phyloP scores from a whole-genome alignment of 2,329 filamentous ascomycete species.

The Aspergillus sp. region DNA sequence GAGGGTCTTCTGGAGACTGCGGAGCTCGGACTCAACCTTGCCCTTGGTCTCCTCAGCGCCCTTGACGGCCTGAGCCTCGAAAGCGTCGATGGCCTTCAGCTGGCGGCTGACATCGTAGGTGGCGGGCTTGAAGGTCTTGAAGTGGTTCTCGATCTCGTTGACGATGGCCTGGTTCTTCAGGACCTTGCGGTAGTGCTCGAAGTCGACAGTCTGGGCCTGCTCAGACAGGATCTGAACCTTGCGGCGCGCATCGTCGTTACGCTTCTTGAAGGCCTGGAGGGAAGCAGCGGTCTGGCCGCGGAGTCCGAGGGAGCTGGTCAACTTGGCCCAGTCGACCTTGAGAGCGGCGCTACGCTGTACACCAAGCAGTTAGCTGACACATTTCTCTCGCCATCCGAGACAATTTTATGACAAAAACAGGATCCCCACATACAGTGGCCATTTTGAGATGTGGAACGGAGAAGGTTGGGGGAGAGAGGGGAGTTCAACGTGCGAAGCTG shows the following conservation, averaged over 20 bases:
- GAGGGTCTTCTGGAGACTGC: constrained; percentile 90
- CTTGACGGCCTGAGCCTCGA: constrained; percentile 95
- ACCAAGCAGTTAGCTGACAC: constrained; percentile 26
- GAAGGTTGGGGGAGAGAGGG: constrained; percentile 31
- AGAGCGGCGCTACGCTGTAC: constrained; percentile 90
- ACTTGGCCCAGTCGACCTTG: constrained; percentile 99
- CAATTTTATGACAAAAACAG: not conserved
- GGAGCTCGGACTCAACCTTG: constrained; percentile 91
- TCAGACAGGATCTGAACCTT: constrained; percentile 83
- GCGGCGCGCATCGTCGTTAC: constrained; percentile 97
- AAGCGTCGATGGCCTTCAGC: constrained; percentile 96
- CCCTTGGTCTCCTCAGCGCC: constrained; percentile 96
- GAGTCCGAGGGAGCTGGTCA: constrained; percentile 91
- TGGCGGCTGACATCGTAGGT: constrained; percentile 92
- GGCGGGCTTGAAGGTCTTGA: constrained; percentile 85
- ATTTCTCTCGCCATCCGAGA: constrained; percentile 6
- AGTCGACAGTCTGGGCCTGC: constrained; percentile 85
- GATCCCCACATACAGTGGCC: constrained; percentile 42
- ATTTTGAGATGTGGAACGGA: constrained; percentile 40
- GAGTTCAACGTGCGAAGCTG: constrained; percentile 39
- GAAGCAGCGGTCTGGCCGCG: constrained; percentile 90
- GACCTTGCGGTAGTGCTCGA: constrained; percentile 83
- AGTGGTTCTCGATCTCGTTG: constrained; percentile 96
- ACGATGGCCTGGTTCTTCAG: constrained; percentile 96
- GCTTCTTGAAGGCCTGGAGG: constrained; percentile 97